phyloP scores from a whole-genome alignment of 768 basidiomycete species.

The Phaeolepiota aurea region DNA sequence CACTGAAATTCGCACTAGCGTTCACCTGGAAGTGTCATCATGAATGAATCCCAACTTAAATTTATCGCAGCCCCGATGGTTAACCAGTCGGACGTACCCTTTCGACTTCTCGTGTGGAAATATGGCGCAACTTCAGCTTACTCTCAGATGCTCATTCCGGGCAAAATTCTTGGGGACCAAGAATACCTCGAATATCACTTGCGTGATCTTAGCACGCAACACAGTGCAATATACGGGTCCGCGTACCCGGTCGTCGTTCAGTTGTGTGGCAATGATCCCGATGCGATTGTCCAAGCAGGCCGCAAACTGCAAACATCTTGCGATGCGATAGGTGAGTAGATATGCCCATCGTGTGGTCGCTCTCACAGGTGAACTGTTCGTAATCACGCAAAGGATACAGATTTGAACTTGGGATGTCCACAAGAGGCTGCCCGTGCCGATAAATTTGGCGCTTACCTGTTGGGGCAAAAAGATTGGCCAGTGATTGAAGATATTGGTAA shows the following conservation, averaged over 20 bases:
- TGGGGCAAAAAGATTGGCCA: conserved; percentile 67
- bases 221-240: conserved; percentile 13
- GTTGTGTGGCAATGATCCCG: conserved; percentile 65
- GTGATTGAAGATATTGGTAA: conserved; percentile 57
- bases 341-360: neutral
- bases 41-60: conserved; percentile 18
- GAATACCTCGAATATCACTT: conserved; percentile 60
- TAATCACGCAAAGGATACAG: conserved; percentile 26
- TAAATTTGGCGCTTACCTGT: conserved; percentile 72
- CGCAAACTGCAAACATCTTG: conserved; percentile 50
- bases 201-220: conserved; percentile 35
- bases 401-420: conserved; percentile 78
- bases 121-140: conserved; percentile 64
- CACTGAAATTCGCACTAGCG: too few relatives aligned
- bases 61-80: conserved; percentile 70
- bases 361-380: too few relatives aligned
- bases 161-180: conserved; percentile 50
- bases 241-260: conserved; percentile 58
- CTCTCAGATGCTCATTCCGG: conserved; percentile 71
- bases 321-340: conserved; percentile 59
- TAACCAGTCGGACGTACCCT: conserved; percentile 73
- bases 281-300: conserved; percentile 51
- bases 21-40: too few relatives aligned
- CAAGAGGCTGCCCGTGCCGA: conserved; percentile 58
- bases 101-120: conserved; percentile 49